A percentile compares a stretch with the other conserved stretches of the same genome.
phyloP scores from a whole-genome alignment of 2,329 filamentous ascomycete genomes.

The Fusarium sororula region DNA sequence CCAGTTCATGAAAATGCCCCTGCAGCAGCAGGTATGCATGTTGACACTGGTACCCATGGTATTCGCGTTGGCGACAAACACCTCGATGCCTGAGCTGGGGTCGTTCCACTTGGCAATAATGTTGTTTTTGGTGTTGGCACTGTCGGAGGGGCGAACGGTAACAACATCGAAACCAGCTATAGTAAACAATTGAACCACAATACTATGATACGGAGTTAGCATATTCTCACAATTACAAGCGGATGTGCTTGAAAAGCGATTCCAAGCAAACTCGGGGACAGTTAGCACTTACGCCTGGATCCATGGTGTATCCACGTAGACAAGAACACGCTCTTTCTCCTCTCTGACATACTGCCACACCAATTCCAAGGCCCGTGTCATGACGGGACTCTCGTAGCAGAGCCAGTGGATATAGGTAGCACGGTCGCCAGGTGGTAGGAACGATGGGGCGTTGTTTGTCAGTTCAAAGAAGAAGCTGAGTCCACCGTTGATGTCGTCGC shows the following conservation, averaged over 20 bases:
- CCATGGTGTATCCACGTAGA: no score
- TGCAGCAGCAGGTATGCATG: background rate
- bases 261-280: no score
- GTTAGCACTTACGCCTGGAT: no score
- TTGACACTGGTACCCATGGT: background rate
- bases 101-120: background rate
- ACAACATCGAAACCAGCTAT: background rate
- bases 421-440: background rate
- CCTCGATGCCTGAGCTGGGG: background rate
- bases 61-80: background rate
- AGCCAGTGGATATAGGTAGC: background rate
- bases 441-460: background rate
- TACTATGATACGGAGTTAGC: no score
- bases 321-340: no score
- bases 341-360: background rate
- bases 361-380: background rate
- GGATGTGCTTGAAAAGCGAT: no score
- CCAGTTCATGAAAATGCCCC: background rate
- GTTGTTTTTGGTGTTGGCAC: fast-evolving
- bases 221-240: no score
- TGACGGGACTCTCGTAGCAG: background rate
- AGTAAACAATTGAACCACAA: background rate
- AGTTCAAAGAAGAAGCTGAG: background rate
- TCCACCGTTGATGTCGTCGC: background rate
- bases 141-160: background rate